Evolutionary conservation across 768 basidiomycete species (phyloP), one percentile per base, ranked within the genome.

Genomic region (Scleroderma bovista): DNA sequence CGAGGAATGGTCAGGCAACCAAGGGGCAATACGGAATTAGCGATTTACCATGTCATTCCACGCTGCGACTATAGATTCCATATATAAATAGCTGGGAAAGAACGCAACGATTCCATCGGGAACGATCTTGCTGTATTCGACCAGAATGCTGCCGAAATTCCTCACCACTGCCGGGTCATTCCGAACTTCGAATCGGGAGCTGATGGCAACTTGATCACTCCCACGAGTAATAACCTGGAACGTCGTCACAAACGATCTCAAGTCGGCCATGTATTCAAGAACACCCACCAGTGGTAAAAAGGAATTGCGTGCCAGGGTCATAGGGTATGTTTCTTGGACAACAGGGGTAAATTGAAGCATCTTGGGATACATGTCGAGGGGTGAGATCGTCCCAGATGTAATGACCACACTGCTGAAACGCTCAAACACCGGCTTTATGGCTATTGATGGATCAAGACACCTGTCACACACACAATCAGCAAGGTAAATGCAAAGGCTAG

Each of bases 1-100:
- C 24, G 46, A 34, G 34, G 11, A 51, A 15, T 16, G 46, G 40
- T 53, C 51, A 47, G 38, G 5, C 46, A 47, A 7, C 23, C 5
- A 3, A 20, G 19, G 16, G 8, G 9, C 3, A 17, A 20, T 39
- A 24, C 1, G 33, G 13, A 40, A 29, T 5, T 24, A 41, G 71
- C 86, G 19, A 13, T 46, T n/a, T 65, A 94, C 96, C 96, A 99
- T 99, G 67, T 99, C 96, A 63, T 98, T 97, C 96, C 96, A 99
- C n/a, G 96, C 96, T 2, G 93, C 93, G 11, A 98, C 96, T 51
- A 99, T 99, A 20, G 91, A 93, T 69, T 99, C 96, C 96, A 99
- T 99, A 68, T 99, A 99, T 13, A 99, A 81, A 71, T 99, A 99
- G 69, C 90, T 93, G 17, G 96, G 96, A 70, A 99, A 99, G 77